Conservation (phyloP, 2,329 filamentous ascomycete genomes). For the Fusarium sp. region DNA sequence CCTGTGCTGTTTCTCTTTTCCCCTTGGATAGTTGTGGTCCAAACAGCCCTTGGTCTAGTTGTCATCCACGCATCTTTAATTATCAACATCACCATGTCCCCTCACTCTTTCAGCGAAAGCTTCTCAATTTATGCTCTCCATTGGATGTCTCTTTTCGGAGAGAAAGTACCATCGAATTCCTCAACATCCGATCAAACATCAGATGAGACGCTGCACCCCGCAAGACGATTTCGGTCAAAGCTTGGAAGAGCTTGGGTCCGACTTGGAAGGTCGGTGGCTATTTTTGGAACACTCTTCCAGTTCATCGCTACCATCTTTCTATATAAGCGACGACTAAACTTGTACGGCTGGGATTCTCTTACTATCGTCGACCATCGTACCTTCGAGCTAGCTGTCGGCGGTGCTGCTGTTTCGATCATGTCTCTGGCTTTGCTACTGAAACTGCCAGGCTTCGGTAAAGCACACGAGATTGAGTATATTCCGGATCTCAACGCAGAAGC, state of each 20-base stretch:
- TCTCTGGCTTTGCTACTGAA: slow-evolving; percentile 19
- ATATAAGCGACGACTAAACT: not conserved
- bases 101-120: not conserved
- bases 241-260: not conserved
- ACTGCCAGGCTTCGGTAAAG: slow-evolving; percentile 12
- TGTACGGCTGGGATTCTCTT: slow-evolving; percentile 7
- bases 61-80: not conserved
- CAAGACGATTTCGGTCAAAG: not conserved
- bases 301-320: slow-evolving; percentile 19
- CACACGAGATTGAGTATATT: not conserved
- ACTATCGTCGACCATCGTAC: slow-evolving; percentile 19
- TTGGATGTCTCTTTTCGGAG: slow-evolving; percentile 18
- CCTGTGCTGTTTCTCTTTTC: slow-evolving; percentile 19
- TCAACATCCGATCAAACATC: rapidly evolving
- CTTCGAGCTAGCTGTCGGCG: slow-evolving; percentile 24
- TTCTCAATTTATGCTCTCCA: not conserved
- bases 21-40: not conserved
- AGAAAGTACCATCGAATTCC: not conserved
- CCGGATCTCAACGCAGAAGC: not conserved
- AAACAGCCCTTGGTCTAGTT: slow-evolving; percentile 6
- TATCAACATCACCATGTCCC: not conserved
- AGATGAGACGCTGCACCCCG: not conserved
- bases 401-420: not conserved
- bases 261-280: not conserved
- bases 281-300: slow-evolving; percentile 15